These are phyloP conservation scores for Hamigera avellanea DNA, from an alignment of 495 filamentous ascomycete species.

Conservation along the genomic window DNA sequence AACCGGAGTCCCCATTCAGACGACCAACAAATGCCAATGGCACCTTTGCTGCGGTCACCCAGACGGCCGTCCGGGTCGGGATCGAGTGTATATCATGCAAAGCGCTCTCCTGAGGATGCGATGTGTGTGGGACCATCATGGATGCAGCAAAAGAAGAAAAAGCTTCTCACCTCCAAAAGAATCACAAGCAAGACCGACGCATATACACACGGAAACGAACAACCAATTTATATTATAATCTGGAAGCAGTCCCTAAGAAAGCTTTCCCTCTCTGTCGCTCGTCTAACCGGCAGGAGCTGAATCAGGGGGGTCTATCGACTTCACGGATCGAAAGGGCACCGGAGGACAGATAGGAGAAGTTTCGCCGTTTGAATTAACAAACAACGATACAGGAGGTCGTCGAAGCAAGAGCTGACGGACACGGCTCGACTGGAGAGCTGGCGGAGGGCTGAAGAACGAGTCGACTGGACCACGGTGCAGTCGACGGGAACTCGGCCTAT, in stretches of 20 bases:
- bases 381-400: conserved; percentile 29
- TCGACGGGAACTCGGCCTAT: conserved; percentile 16
- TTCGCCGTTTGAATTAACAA: conserved; percentile 40
- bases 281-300: conserved; percentile 37
- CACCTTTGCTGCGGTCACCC: too few species aligned
- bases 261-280: conserved; percentile 19
- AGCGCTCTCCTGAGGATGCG: too few species aligned
- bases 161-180: conserved; percentile 21
- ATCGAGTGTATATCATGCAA: too few species aligned
- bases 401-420: conserved; percentile 31
- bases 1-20: too few species aligned
- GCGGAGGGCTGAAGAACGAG: conserved; percentile 16
- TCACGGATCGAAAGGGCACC: conserved; percentile 25
- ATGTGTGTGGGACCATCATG: too few species aligned
- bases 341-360: conserved; percentile 17
- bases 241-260: conserved; percentile 10
- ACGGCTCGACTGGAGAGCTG: conserved; percentile 36
- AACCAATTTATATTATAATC: conserved; percentile 4
- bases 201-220: conserved; percentile 14
- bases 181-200: conserved; percentile 21
- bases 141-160: conserved; percentile 2
- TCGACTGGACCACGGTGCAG: conserved; percentile 7
- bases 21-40: too few species aligned
- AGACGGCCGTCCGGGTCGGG: too few species aligned
- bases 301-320: conserved; percentile 28